phyloP scores from a whole-genome alignment of 1,284 basidiomycete genomes.

The Ceratobasidium papillatum region DNA sequence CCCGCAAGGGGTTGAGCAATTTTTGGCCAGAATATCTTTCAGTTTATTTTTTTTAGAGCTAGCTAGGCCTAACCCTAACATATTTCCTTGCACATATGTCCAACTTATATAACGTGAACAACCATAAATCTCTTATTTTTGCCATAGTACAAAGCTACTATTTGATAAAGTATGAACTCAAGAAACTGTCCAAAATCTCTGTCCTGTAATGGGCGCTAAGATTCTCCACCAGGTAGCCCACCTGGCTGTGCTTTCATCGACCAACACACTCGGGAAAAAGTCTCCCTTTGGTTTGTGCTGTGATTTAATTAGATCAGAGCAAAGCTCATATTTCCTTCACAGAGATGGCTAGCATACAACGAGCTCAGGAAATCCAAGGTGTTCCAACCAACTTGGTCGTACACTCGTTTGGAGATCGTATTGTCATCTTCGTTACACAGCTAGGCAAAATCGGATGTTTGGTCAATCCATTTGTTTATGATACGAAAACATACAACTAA shows the following conservation, averaged over 20 bases:
- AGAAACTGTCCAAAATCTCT: too few relatives aligned
- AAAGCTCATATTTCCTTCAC: background rate
- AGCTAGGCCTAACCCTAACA: slow-evolving; percentile 31
- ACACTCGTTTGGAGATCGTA: slow-evolving; percentile 80
- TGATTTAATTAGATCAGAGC: too few relatives aligned
- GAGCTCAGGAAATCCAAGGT: slow-evolving; percentile 62
- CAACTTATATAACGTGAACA: too few relatives aligned
- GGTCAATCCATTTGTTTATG: slow-evolving; percentile 57
- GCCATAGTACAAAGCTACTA: too few relatives aligned
- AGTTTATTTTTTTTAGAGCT: background rate
- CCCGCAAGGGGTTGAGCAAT: slow-evolving; percentile 78
- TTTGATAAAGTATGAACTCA: too few relatives aligned
- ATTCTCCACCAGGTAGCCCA: too few relatives aligned
- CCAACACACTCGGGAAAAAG: too few relatives aligned
- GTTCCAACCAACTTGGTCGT: slow-evolving; percentile 76
- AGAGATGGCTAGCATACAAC: slow-evolving; percentile 50
- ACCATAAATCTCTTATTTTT: too few relatives aligned
- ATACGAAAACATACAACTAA: background rate
- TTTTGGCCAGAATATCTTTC: slow-evolving; percentile 60
- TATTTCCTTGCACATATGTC: too few relatives aligned
- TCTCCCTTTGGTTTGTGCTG: too few relatives aligned
- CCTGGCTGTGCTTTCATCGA: too few relatives aligned
- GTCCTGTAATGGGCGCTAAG: too few relatives aligned
- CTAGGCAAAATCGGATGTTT: slow-evolving; percentile 86
- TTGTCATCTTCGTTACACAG: slow-evolving; percentile 85